phyloP scores from a whole-genome alignment of 2,329 filamentous ascomycete species.

The Botrytis medusae region DNA sequence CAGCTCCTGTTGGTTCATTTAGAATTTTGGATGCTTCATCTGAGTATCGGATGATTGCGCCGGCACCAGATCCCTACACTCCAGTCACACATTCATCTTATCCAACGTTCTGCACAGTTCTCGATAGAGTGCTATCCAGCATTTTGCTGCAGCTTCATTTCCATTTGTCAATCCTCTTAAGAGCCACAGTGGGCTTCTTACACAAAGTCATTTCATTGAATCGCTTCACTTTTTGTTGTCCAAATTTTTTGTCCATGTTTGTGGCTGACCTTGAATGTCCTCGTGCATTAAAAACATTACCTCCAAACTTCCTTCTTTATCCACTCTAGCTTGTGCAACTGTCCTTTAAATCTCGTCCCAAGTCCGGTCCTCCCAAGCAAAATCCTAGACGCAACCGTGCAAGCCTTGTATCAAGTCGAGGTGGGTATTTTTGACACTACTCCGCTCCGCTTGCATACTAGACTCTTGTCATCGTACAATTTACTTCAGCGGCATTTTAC shows the following conservation, averaged over 20 bases:
- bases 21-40: constrained; percentile 32
- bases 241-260: constrained; percentile 26
- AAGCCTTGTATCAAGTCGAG: constrained; percentile 29
- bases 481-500: constrained; percentile 33
- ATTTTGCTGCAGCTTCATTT: constrained; percentile 30
- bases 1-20: constrained; percentile 30
- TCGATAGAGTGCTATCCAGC: constrained; percentile 35
- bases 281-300: constrained; percentile 27
- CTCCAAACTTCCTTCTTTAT: constrained; percentile 24
- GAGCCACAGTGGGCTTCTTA: constrained; percentile 27
- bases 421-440: constrained; percentile 26
- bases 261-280: constrained; percentile 30
- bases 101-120: constrained; percentile 35
- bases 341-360: constrained; percentile 22
- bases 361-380: constrained; percentile 23
- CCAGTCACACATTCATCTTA: constrained; percentile 38
- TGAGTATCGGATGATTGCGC: constrained; percentile 40
- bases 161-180: constrained; percentile 36
- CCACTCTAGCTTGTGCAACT: constrained; percentile 23
- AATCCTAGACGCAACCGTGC: constrained; percentile 29
- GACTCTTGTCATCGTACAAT: constrained; percentile 30
- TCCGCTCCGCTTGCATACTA: constrained; percentile 30
- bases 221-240: constrained; percentile 31
- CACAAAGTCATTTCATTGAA: constrained; percentile 33
- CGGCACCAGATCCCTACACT: constrained; percentile 33